Base-by-base conservation (phyloP, 176 grass and related monocot species). In the Oryza brachyantha region DNA sequence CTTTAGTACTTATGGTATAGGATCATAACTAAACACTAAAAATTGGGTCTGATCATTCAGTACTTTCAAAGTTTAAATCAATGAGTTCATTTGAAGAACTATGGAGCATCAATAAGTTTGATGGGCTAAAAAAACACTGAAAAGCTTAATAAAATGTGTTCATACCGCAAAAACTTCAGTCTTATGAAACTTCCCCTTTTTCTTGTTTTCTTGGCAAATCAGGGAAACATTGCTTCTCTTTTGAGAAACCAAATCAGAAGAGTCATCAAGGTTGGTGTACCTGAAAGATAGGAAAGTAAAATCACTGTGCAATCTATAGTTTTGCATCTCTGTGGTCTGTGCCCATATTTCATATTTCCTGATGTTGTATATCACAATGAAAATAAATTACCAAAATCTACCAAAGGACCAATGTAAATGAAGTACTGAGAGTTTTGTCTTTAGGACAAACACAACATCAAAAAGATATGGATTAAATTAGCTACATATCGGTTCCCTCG, bases 151-250 rank as follows among this genome's bases (percentile, higher is more conserved):
- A 64, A 25, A 76, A 67, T 80, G 64, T 29, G 54, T n/a, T 8
- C 52, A 57, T 89, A 93, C 87, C 75, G 14, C 11, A 65, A 60
- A 13, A 64, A 54, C 54, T 79, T 82, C 64, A 75, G 71, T 64
- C 42, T 87, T 77, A 28, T 82, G 66, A 76, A 87, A 10, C 59
- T 87, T 93, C 78, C 73, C 87, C 66, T 72, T 86, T 81, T 93
- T 93, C 60, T 61, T 71, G 57, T 72, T 86, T 13, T 90, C 90
- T 73, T 80, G 78, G 78, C 78, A 84, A 77, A 89, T 65, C 9
- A 85, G 50, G 41, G 78, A 87, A 70, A 32, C 61, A 62, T 77
- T 90, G 43, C 14, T 82, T 84, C 91, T 90, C 75, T 93, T 93
- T 84, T 87, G 84, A 57, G 68, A 54, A 90, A 65, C 63, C 64